Evolutionary conservation across 441 rosid species (phyloP).

Genomic region (Croton laevigatus): DNA sequence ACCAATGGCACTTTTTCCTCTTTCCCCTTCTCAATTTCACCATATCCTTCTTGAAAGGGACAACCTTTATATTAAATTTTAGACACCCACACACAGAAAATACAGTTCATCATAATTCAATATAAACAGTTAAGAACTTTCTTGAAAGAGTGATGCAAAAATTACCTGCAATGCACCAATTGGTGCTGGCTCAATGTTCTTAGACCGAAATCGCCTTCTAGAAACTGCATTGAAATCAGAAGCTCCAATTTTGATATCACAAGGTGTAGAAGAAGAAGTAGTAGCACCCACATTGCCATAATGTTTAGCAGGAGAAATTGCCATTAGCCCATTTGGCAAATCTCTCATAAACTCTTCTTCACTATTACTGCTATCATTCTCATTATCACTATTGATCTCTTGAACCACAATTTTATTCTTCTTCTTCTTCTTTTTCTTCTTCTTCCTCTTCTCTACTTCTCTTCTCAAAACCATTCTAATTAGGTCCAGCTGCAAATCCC

Average conservation of each 20-base stretch:
- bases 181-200: constrained; percentile 78
- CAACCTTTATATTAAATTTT: constrained; percentile 38
- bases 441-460: constrained; percentile 64
- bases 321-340: constrained; percentile 94
- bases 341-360: constrained; percentile 65
- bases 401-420: constrained; percentile 23
- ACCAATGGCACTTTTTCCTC: constrained; percentile 87
- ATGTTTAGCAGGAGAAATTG: constrained; percentile 58
- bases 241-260: constrained; percentile 69
- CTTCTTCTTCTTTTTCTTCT: constrained; percentile 26
- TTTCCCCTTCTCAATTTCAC: constrained; percentile 52
- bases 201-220: constrained; percentile 72
- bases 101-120: not conserved
- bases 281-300: constrained; percentile 43
- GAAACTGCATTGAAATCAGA: constrained; percentile 37
- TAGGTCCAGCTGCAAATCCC: constrained; percentile 66
- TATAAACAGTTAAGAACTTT: constrained; percentile 6
- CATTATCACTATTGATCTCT: constrained; percentile 15
- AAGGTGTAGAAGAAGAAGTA: constrained; percentile 43
- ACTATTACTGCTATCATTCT: constrained; percentile 17
- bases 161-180: constrained; percentile 71
- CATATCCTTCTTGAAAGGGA: constrained; percentile 58
- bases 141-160: not conserved
- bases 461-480: constrained; percentile 75
- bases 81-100: not conserved